Base-by-base conservation (phyloP, 225 moss, liverwort and hornwort species). In the Sphagnum contortum region DNA sequence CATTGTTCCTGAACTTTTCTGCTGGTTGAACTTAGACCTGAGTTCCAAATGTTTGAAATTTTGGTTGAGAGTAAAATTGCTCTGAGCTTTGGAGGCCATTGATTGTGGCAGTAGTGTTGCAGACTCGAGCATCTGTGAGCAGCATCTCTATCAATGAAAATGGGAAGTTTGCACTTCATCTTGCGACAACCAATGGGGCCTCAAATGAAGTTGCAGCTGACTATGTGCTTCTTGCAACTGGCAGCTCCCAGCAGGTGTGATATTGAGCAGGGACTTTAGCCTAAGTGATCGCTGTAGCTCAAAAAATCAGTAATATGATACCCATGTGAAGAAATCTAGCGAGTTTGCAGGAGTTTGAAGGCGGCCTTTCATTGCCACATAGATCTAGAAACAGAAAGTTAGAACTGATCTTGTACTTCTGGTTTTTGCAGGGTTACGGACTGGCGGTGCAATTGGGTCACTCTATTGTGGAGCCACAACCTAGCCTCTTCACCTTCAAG, bases 401-500 rank as follows among this genome's bases (percentile, higher is more conserved):
- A 29, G 29, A 29, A 29, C 29, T 29, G 29, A 29, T 29, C 29
- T 29, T 0, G 29, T 29, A 29, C 0, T 29, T 29, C 29, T 44
- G 9, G 46, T 62, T 47, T 13, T 44, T 62, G 67, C 73, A 94
- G 89, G 94, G 94, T 3, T 80, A 91, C 71, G 76, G 77, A 51
- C 69, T 95, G 75, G 94, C 84, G 9, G 69, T 57, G 60, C 80
- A 81, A 49, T 56, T 91, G 61, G 94, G 91, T 50, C 94, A 95
- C 72, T 82, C 89, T 14, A 74, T 89, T 55, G 81, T 95, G 55
- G 81, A 84, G 50, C 94, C 91, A 57, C 85, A 80, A 65, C 94
- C 94, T 45, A 95, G 94, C 72, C 86, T 95, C 50, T 95, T 95
- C 48, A 88, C 94, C 11, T 87, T 95, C 75, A 82, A 88, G 76